phyloP scores from a whole-genome alignment of 2,329 filamentous ascomycete genomes.

The Diaporthe amygdali region DNA sequence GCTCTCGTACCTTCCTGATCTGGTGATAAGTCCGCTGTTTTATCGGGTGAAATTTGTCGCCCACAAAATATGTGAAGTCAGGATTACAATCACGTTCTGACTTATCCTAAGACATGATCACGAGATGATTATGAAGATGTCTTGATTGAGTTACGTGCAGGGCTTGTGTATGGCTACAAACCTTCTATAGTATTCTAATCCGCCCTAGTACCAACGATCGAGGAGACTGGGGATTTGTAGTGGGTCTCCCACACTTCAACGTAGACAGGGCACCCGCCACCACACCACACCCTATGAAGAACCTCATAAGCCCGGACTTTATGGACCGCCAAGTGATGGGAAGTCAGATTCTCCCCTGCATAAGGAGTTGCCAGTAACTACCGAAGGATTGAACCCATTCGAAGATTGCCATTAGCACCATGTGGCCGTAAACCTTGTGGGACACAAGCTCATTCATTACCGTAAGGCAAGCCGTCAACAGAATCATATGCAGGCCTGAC shows the following conservation, averaged over 20 bases:
- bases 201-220: background rate
- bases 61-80: background rate
- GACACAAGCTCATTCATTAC: background rate
- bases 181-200: background rate
- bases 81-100: background rate
- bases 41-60: background rate
- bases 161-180: too few species aligned
- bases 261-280: too few species aligned
- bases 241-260: too few species aligned
- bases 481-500: slow-evolving; percentile 1
- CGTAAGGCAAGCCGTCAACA: background rate
- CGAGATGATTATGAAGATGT: too few species aligned
- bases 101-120: background rate
- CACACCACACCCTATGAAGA: too few species aligned
- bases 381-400: too few species aligned
- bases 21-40: background rate
- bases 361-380: too few species aligned
- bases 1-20: background rate
- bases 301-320: too few species aligned
- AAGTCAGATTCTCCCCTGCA: too few species aligned
- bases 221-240: background rate
- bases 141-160: too few species aligned
- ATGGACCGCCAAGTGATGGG: too few species aligned
- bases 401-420: background rate
- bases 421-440: background rate